Base-by-base conservation (phyloP, 2,329 filamentous ascomycete genomes). In the Stachybotrys chartarum region DNA sequence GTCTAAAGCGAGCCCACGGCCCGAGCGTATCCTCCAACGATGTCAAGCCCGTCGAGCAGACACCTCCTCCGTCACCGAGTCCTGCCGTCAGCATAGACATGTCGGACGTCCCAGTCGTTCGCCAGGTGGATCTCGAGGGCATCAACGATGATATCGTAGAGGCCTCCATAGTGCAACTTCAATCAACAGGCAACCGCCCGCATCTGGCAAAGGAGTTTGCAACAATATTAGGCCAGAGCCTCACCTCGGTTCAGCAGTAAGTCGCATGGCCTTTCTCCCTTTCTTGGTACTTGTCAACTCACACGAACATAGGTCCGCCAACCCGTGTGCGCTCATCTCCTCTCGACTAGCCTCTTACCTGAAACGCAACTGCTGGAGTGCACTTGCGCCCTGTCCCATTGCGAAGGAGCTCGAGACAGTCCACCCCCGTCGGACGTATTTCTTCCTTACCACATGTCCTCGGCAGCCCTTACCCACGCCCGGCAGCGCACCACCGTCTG, bases 71-170 rank as follows among this genome's bases (percentile, higher is more conserved):
- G 17, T 76, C 74, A 12, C 72, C 73, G 6, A 64, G 62, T 11
- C 55, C 63, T 16, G 64, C 63, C 55, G 59, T 61, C 55, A 68
- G 59, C 60, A 59, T 66, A 55, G 66, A 68, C 24, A 58, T 63
- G 57, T 42, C 61, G 7, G 66, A 68, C 51, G 56, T 58, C 52
- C 62, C 61, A 39, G 56, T 57, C 50, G 53, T 54, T 24, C 59
- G 59, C 55, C 70, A 69, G 59, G 64, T 72, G 52, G 88, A 95
- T 70, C 82, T 91, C 53, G 86, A 91, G 61, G 84, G 85, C 45
- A 92, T 97, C 72, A 91, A 92, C 68, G 94, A 99, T 71, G 91
- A 96, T 66, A 96, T 99, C 64, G 93, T 99, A 53, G 87, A 95
- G 68, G 91, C 85, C 16, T 91, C 95, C 51, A 90, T 97, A 65